A percentile compares a stretch with the other conserved stretches of the same genome.
phyloP scores from a whole-genome alignment of 2,329 filamentous ascomycete species.

The Hymenoscyphus scutula region DNA sequence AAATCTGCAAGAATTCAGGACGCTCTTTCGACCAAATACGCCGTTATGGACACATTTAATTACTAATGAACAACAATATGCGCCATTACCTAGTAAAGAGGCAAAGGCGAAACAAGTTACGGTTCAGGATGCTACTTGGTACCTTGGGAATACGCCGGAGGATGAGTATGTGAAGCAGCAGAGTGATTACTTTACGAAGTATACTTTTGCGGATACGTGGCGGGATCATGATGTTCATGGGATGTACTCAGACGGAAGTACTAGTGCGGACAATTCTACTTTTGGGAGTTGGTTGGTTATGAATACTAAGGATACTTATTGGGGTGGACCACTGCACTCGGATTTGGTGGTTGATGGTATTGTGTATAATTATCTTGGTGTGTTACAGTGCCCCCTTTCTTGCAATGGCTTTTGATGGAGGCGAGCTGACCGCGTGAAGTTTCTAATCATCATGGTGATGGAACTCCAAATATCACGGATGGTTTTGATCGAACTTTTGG shows the following conservation, averaged over 20 bases:
- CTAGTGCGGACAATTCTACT: constrained; percentile 48
- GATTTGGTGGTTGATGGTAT: constrained; percentile 64
- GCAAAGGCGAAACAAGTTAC: constrained; percentile 44
- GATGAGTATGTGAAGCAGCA: constrained; percentile 55
- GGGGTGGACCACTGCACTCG: constrained; percentile 59
- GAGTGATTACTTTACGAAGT: constrained; percentile 65
- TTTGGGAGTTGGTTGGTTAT: constrained; percentile 63
- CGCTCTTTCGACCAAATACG: constrained; percentile 58
- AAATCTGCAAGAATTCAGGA: constrained; percentile 60
- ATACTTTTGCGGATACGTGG: constrained; percentile 59
- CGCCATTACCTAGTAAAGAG: constrained; percentile 48
- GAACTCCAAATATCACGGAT: constrained; percentile 61
- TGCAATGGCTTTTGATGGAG: neutral
- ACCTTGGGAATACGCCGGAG: constrained; percentile 51
- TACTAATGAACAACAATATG: constrained; percentile 55
- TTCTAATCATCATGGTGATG: constrained; percentile 62
- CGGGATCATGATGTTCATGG: constrained; percentile 58
- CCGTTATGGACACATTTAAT: constrained; percentile 60
- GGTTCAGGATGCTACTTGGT: constrained; percentile 65
- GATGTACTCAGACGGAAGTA: constrained; percentile 50
- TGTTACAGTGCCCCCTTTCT: constrained; percentile 1
- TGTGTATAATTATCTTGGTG: constrained; percentile 59
- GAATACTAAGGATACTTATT: constrained; percentile 63
- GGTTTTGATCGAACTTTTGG: constrained; percentile 66
- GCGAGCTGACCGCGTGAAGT: constrained; percentile 34